These are phyloP conservation scores for Beauveria sp. DNA, from an alignment of 2,329 filamentous ascomycete genomes.

Conservation along the genomic window DNA sequence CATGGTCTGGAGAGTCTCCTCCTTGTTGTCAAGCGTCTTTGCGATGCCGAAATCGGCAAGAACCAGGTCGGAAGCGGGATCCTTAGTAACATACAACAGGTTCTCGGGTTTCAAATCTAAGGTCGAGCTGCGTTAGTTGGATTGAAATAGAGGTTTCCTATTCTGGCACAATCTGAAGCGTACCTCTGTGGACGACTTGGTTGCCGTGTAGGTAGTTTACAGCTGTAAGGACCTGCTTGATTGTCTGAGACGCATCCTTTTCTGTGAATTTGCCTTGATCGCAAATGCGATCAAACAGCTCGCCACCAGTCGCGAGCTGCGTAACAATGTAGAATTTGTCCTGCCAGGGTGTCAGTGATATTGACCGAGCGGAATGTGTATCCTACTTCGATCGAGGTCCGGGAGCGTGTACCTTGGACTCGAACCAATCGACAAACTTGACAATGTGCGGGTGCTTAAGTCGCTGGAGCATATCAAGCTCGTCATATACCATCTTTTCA, in stretches of 20 bases:
- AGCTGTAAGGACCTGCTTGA: slow-evolving; percentile 85
- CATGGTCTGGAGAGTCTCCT: slow-evolving; percentile 95
- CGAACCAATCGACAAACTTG: slow-evolving; percentile 97
- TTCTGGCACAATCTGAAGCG: not conserved
- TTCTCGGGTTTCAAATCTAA: slow-evolving; percentile 97
- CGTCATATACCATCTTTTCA: slow-evolving; percentile 97
- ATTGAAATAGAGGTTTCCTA: not conserved
- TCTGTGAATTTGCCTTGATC: slow-evolving; percentile 97
- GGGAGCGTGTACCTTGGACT: slow-evolving; percentile 66
- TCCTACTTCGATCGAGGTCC: not conserved
- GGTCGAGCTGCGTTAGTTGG: not conserved
- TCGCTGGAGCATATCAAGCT: slow-evolving; percentile 85
- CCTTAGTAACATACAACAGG: slow-evolving; percentile 80
- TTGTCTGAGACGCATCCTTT: slow-evolving; percentile 93
- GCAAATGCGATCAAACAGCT: slow-evolving; percentile 96
- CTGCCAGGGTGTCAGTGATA: slow-evolving; percentile 34
- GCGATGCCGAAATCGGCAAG: slow-evolving; percentile 97
- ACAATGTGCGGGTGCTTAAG: slow-evolving; percentile 94
- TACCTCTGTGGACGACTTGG: slow-evolving; percentile 93
- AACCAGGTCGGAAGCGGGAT: slow-evolving; percentile 73
- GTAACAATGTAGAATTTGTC: slow-evolving; percentile 99
- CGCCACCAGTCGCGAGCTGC: slow-evolving; percentile 88
- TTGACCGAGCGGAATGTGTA: not conserved
- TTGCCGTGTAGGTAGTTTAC: slow-evolving; percentile 92
- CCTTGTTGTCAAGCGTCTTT: slow-evolving; percentile 88